Evolutionary conservation across 2,329 filamentous ascomycete species (phyloP), one percentile per base, ranked within the genome.

Genomic region (Paracoccidioides lutzii): DNA sequence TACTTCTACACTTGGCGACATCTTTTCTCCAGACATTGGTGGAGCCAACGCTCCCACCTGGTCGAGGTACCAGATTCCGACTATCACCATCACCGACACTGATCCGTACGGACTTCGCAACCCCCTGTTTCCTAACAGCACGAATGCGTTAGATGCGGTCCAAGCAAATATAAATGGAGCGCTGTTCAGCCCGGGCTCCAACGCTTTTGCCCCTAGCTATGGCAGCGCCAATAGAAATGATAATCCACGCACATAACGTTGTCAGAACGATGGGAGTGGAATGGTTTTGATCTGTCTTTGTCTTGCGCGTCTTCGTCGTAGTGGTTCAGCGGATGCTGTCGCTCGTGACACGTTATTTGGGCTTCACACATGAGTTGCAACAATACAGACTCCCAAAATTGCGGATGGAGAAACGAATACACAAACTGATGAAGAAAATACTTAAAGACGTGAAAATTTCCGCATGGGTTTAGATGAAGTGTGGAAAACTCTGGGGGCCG

Each of bases 21-120:
- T 55, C 59, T 43, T 64, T 63, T 42, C 69, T 61, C 66, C 65
- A 65, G 12, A 55, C 52, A 44, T 53, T 22, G 46, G 33, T n/a
- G 32, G 52, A 51, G 41, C 28, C n/a, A 8, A 3, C 38, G 2
- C 45, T 5, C 4, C 35, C 5, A 48, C 41, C 14, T 59, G 52
- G 57, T 53, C 52, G 49, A 22, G 40, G 8, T 57, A 57, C 35
- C 55, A 50, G 37, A 50, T 59, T 33, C 58, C 58, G n/a, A 52
- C 43, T 12, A 59, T 59, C n/a, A 56, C 54, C 22, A 54, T 59
- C 22, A 59, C 58, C 14, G 58, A 59, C 41, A 59, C 56, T 22
- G 58, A 59, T 14, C 58, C 58, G 14, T 22, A 48, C 28, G 52
- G 52, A 30, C 37, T 53, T 12, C 55, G 57, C 42, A 58, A 58